Base-by-base conservation (phyloP, 2,329 filamentous ascomycete species). In the Botrytis medusae region DNA sequence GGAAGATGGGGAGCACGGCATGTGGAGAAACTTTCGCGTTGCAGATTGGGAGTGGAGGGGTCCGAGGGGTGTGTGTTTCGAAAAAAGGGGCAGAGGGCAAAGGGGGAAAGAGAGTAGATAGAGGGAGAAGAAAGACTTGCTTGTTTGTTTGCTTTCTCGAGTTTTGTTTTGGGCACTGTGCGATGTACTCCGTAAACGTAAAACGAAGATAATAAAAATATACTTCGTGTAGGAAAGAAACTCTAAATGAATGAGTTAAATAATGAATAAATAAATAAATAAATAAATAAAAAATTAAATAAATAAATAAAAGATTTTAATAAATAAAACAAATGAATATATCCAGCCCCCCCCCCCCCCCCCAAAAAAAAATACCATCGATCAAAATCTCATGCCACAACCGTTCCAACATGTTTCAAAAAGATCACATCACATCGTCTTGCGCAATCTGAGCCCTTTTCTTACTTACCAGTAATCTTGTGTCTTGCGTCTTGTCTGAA, bases 371-470 rank as follows among this genome's bases (percentile, higher is more conserved):
- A 8, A n/a, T n/a, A 25, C 4, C 4, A 25, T 25, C 4, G 3
- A 8, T 40, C 22, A 25, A 32, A 57, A 37, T 37, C 25, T 25
- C 60, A 25, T 62, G 25, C 44, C 20, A 67, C 44, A 67, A 67
- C 61, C 7, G 37, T 40, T 62, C 12, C 60, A n/a, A 40, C 37
- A 9, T 62, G 34, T 62, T 61, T 59, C 57, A 59, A 32, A 37
- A 25, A 32, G 12, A 44, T 29, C 25, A 63, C 14, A 69, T 57
- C 48, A 32, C 22, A 25, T 57, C 48, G 29, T n/a, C 46, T 69
- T 69, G 51, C 67, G 67, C 67, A 69, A 69, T 69, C 67, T 18
- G n/a, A 69, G 65, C 65, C 37, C 37, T 37, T 37, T 37, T 37
- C 37, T 37, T 37, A 37, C 37, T 37, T 37, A 7, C 37, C 37